Percentiles rank a stretch among this genome's conserved stretches.
These are phyloP conservation scores for Barnettozyma sucrosica DNA, from an alignment of 805 yeast genomes.

Conservation along the genomic window DNA sequence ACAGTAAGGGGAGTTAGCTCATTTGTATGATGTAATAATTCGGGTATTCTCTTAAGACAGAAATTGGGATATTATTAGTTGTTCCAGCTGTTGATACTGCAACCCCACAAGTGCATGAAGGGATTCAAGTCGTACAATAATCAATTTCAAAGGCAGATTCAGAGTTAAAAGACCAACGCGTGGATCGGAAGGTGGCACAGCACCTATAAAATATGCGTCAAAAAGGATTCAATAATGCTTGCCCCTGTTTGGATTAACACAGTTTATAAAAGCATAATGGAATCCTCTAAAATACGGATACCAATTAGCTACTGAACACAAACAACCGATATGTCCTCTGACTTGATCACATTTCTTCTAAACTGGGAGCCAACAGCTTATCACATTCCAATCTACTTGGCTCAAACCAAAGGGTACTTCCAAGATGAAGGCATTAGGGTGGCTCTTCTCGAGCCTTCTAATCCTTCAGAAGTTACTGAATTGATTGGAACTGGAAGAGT, in stretches of 20 bases:
- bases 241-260: not conserved
- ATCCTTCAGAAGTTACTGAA: constrained; percentile 54
- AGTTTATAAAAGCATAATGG: not conserved
- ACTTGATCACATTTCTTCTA: not conserved
- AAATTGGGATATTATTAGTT: not conserved
- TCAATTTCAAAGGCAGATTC: not conserved
- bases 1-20: too few species aligned
- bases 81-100: not conserved
- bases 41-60: not conserved
- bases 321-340: not conserved
- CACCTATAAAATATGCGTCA: not conserved
- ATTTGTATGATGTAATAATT: not conserved
- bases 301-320: too few species aligned
- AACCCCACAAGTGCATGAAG: not conserved
- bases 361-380: constrained; percentile 27
- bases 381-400: constrained; percentile 47
- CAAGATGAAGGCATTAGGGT: constrained; percentile 44
- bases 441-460: constrained; percentile 49
- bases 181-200: not conserved
- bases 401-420: constrained; percentile 45
- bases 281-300: not conserved
- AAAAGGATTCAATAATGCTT: not conserved
- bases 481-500: constrained; percentile 51
- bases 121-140: not conserved
- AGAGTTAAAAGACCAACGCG: not conserved